phyloP scores from a whole-genome alignment of 148 eudicot genomes.

The Diospyros lotus region DNA sequence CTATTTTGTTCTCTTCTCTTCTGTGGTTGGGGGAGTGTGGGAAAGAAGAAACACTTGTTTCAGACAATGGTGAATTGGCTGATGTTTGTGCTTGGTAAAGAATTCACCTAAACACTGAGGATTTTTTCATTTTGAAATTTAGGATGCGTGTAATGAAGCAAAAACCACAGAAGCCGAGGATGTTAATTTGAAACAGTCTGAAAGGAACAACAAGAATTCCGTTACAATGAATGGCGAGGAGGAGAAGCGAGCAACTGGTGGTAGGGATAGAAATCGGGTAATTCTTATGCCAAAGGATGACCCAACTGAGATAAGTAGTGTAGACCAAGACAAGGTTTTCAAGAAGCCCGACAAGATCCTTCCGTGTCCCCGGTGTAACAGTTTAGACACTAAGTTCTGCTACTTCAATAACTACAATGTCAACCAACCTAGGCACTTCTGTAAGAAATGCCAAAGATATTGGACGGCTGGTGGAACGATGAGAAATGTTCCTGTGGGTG shows the following conservation, averaged over 20 bases:
- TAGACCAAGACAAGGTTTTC: constrained; percentile 13
- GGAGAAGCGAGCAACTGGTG: constrained; percentile 10
- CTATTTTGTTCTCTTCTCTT: too few species aligned
- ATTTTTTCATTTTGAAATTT: constrained; percentile 1
- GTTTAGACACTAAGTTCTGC: constrained; percentile 44
- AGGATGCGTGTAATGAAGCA: constrained; percentile 23
- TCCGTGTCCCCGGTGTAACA: constrained; percentile 47
- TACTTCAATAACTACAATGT: constrained; percentile 30
- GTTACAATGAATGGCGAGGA: constrained; percentile 6
- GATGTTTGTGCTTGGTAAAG: background rate
- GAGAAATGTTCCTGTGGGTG: constrained; percentile 44
- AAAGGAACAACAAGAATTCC: constrained; percentile 6
- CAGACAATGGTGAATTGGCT: background rate
- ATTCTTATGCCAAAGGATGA: constrained; percentile 14
- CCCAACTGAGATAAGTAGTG: constrained; percentile 18
- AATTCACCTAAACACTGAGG: background rate
- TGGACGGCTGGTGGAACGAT: constrained; percentile 29
- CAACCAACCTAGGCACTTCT: constrained; percentile 27
- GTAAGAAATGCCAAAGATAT: constrained; percentile 24
- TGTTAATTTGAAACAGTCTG: constrained; percentile 11
- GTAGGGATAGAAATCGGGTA: background rate
- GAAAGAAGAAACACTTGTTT: background rate
- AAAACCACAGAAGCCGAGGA: constrained; percentile 22
- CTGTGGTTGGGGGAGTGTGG: too few species aligned
- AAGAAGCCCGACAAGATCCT: constrained; percentile 45